Percentiles rank a stretch among this genome's conserved stretches.
phyloP scores from a whole-genome alignment of 1,284 basidiomycete species.

The Trichosporon sp. region DNA sequence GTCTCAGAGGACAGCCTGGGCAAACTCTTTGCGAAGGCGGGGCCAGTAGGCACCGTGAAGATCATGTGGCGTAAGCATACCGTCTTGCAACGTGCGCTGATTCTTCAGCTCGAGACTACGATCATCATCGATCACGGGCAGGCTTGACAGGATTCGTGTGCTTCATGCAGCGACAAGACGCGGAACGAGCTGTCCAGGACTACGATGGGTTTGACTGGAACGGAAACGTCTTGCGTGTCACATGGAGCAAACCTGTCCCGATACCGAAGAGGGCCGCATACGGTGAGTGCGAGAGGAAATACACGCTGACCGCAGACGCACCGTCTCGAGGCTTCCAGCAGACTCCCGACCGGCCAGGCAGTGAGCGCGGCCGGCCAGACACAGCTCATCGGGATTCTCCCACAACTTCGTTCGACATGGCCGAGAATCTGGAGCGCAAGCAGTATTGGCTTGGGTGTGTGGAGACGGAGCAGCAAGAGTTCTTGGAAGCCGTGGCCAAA shows the following conservation, averaged over 20 bases:
- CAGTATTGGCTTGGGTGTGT: conserved; percentile 50
- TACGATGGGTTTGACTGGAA: conserved; percentile 90
- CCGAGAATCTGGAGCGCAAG: not conserved
- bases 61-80: conserved; percentile 85
- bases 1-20: conserved; percentile 79
- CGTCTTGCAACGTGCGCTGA: conserved; percentile 47
- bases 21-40: conserved; percentile 67
- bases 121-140: conserved; percentile 53
- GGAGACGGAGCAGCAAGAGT: conserved; percentile 68
- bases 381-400: conserved; percentile 4
- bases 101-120: not conserved
- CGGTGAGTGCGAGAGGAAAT: too few relatives aligned
- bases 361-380: too few relatives aligned
- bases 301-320: not conserved
- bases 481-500: conserved; percentile 75
- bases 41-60: conserved; percentile 59
- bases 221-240: conserved; percentile 72
- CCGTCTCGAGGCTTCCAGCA: not conserved
- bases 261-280: conserved; percentile 72
- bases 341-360: too few relatives aligned
- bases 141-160: conserved; percentile 91
- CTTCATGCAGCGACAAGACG: conserved; percentile 86
- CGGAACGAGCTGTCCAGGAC: conserved; percentile 76
- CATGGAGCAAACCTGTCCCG: conserved; percentile 93
- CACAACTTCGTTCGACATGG: not conserved